phyloP scores from a whole-genome alignment of 768 basidiomycete species.

The Naganishia kalamii region DNA sequence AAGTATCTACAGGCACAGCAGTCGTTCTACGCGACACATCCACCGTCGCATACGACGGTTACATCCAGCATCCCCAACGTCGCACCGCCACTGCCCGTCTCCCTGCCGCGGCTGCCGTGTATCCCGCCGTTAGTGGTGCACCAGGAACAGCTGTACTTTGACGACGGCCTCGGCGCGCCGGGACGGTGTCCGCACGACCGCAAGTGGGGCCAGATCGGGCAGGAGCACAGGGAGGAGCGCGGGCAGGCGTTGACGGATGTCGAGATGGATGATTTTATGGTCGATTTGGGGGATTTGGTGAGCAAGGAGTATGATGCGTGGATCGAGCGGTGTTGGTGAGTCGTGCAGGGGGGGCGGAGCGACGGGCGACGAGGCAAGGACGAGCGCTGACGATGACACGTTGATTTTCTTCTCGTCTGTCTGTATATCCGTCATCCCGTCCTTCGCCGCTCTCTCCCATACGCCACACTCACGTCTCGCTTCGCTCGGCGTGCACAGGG shows the following conservation, averaged over 20 bases:
- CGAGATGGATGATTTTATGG: constrained; percentile 42
- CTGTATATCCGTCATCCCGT: too few relatives aligned
- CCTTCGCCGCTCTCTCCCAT: not conserved
- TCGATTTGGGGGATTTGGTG: constrained; percentile 40
- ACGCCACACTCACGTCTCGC: not conserved
- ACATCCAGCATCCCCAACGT: constrained; percentile 20
- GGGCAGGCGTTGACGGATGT: constrained; percentile 32
- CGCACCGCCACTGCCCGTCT: constrained; percentile 24
- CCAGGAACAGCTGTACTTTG: constrained; percentile 36
- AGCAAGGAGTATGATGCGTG: constrained; percentile 45
- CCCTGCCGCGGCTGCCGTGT: constrained; percentile 26
- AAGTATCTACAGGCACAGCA: constrained; percentile 24
- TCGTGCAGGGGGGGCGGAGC: too few relatives aligned
- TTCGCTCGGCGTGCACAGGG: constrained; percentile 29
- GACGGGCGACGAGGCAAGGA: not conserved
- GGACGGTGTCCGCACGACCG: constrained; percentile 39
- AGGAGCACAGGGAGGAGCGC: constrained; percentile 31
- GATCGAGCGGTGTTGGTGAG: constrained; percentile 47
- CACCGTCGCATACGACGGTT: constrained; percentile 16
- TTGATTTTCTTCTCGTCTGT: too few relatives aligned
- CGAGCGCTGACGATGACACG: not conserved
- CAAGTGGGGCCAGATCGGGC: constrained; percentile 30
- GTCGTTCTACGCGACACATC: constrained; percentile 20
- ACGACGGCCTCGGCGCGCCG: constrained; percentile 30
- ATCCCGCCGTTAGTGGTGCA: constrained; percentile 34